Percentiles rank a stretch among this genome's conserved stretches.
phyloP scores from a whole-genome alignment of 306 rosid genomes.

The Alnus rubra region DNA sequence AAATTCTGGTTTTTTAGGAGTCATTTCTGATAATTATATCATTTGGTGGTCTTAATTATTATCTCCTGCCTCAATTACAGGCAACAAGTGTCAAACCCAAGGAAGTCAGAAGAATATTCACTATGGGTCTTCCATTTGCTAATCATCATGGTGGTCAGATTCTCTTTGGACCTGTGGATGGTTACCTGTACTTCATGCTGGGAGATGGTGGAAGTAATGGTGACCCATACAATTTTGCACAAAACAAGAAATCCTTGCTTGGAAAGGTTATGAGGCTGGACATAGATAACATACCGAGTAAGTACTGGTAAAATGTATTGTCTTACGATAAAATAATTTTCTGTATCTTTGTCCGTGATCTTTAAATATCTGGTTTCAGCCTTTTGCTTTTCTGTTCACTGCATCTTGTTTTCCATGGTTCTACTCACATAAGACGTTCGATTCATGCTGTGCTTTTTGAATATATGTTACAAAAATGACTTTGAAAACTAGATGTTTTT shows the following conservation, averaged over 20 bases:
- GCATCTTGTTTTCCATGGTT: neutral
- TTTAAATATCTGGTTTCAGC: neutral
- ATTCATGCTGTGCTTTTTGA: neutral
- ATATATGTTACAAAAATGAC: neutral
- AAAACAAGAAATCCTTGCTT: slow-evolving; percentile 44
- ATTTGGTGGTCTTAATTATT: neutral
- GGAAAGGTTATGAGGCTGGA: slow-evolving; percentile 47
- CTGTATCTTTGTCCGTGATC: neutral
- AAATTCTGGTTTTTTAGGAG: neutral
- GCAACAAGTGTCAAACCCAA: slow-evolving; percentile 12
- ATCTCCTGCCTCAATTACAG: slow-evolving; percentile 19
- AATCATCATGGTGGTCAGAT: slow-evolving; percentile 44
- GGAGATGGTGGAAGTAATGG: slow-evolving; percentile 39
- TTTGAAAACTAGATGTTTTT: neutral
- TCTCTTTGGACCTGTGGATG: slow-evolving; percentile 40
- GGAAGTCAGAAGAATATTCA: slow-evolving; percentile 45
- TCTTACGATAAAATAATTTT: neutral
- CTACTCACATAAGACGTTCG: neutral
- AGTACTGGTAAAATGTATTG: neutral
- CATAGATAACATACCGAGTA: slow-evolving; percentile 33
- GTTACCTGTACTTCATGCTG: slow-evolving; percentile 44
- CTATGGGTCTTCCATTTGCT: slow-evolving; percentile 44
- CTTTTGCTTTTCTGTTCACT: neutral
- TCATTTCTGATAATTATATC: neutral
- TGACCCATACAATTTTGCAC: slow-evolving; percentile 41